Conservation (phyloP, 352 stramenopile species). For the Globisporangium orthogonon region DNA sequence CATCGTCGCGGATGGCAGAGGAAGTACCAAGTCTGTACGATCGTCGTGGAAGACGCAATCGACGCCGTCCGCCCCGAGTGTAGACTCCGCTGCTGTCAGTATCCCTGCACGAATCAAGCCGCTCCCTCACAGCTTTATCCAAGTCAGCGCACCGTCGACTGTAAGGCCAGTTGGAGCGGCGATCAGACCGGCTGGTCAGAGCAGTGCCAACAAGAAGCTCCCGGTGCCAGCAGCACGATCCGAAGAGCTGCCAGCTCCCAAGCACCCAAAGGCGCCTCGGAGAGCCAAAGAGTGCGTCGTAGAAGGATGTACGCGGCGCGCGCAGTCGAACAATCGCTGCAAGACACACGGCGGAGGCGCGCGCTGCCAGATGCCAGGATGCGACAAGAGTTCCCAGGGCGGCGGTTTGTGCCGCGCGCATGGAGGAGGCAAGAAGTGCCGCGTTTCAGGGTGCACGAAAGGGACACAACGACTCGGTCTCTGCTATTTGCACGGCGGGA, state of each 20-base stretch:
- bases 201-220: background rate
- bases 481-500: constrained; percentile 78
- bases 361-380: constrained; percentile 58
- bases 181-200: background rate
- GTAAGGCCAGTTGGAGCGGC: constrained; percentile 2
- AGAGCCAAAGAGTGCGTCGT: constrained; percentile 64
- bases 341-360: constrained; percentile 77
- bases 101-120: constrained; percentile 21
- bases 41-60: constrained; percentile 20
- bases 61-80: background rate
- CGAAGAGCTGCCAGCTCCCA: constrained; percentile 2
- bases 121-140: constrained; percentile 20
- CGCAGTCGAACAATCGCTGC: constrained; percentile 77
- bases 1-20: constrained; percentile 18
- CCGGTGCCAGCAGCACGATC: too few relatives aligned
- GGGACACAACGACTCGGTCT: constrained; percentile 69
- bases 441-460: constrained; percentile 59
- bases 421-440: constrained; percentile 70
- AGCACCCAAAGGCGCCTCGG: constrained; percentile 13
- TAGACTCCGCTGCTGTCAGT: constrained; percentile 3
- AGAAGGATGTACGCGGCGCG: constrained; percentile 49
- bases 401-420: constrained; percentile 57
- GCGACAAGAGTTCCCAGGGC: constrained; percentile 74
- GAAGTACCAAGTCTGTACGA: constrained; percentile 14
- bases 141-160: constrained; percentile 12